These are phyloP conservation scores for Fusarium anthophilum DNA, from an alignment of 2,329 filamentous ascomycete genomes.

Conservation along the genomic window DNA sequence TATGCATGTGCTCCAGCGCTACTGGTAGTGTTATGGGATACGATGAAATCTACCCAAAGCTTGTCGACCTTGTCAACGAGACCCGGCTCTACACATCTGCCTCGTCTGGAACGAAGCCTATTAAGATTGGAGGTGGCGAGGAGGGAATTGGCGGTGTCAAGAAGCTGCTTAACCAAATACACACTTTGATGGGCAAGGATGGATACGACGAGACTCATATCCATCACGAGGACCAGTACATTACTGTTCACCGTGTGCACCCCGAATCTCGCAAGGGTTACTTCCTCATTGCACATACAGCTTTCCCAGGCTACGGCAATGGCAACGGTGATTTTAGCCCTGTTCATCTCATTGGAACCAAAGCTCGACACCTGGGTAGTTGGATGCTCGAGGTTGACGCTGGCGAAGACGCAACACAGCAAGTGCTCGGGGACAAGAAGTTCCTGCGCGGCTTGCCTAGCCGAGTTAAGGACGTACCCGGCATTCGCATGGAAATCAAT, in stretches of 20 bases:
- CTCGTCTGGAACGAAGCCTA: conserved; percentile 68
- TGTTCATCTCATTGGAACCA: conserved; percentile 83
- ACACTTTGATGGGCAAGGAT: conserved; percentile 94
- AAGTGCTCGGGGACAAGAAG: conserved; percentile 73
- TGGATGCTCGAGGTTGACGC: conserved; percentile 92
- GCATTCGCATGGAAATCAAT: conserved; percentile 76
- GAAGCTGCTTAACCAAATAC: conserved; percentile 93
- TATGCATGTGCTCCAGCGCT: conserved; percentile 94
- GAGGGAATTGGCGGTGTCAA: conserved; percentile 91
- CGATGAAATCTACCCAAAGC: conserved; percentile 92
- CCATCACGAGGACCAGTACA: conserved; percentile 94
- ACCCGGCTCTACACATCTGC: conserved; percentile 83
- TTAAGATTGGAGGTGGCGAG: conserved; percentile 75
- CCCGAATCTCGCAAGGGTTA: conserved; percentile 92
- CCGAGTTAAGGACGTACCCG: conserved; percentile 76
- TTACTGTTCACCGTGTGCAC: conserved; percentile 95
- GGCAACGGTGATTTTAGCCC: conserved; percentile 83
- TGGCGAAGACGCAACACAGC: conserved; percentile 73
- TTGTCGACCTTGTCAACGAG: conserved; percentile 94
- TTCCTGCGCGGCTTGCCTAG: conserved; percentile 86
- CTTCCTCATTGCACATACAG: conserved; percentile 95
- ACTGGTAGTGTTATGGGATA: conserved; percentile 98
- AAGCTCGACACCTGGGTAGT: conserved; percentile 84
- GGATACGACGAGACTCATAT: conserved; percentile 96
- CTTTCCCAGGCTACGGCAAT: conserved; percentile 89